Conservation (phyloP, 495 filamentous ascomycete species). For the Aspergillus affinis region DNA sequence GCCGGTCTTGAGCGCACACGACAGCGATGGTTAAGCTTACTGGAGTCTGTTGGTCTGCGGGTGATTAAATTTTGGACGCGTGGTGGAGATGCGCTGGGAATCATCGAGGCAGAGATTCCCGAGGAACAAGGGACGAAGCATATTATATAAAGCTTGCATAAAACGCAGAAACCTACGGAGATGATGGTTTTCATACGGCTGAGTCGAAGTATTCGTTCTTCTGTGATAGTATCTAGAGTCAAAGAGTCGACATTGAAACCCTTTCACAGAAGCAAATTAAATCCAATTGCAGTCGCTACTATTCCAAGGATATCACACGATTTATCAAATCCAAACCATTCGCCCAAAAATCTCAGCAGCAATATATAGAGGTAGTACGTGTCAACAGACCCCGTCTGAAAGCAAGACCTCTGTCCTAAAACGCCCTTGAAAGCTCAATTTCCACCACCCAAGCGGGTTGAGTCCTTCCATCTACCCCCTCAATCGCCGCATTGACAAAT, state of each 20-base stretch:
- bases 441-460: conserved; percentile 57
- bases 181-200: too few species aligned
- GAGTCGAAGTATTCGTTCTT: too few species aligned
- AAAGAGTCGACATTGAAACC: too few species aligned
- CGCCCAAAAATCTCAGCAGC: too few species aligned
- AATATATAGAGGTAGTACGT: too few species aligned
- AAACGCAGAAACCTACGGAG: not conserved
- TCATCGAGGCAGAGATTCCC: conserved; percentile 33
- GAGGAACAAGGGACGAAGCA: not conserved
- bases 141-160: not conserved
- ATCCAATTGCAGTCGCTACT: too few species aligned
- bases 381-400: too few species aligned
- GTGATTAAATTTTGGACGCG: conserved; percentile 28
- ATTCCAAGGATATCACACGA: too few species aligned
- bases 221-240: too few species aligned
- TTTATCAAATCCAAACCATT: too few species aligned
- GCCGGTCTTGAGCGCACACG: conserved; percentile 33
- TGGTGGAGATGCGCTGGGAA: conserved; percentile 22
- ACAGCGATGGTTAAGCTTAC: conserved; percentile 26
- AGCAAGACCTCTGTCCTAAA: not conserved
- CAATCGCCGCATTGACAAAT: conserved; percentile 66
- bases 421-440: conserved; percentile 42
- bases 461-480: conserved; percentile 27
- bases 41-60: conserved; percentile 32
- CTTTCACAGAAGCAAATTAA: too few species aligned